Evolutionary conservation across 2,329 filamentous ascomycete genomes (phyloP).

Genomic region (Graphiopsis chlorocephala): DNA sequence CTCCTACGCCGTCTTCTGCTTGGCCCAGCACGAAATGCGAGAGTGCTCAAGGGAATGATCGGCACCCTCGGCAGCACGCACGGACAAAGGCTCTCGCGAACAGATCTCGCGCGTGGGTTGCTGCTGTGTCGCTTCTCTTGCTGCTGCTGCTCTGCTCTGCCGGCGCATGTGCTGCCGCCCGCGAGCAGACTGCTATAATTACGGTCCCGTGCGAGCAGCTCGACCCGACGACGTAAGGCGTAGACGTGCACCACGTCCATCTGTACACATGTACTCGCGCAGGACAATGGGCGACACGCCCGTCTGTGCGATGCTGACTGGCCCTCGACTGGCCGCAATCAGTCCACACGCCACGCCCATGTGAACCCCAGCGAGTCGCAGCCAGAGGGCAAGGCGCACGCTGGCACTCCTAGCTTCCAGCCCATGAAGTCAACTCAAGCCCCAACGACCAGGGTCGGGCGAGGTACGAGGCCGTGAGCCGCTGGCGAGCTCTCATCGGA

Average conservation of each 20-base stretch:
- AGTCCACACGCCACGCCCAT: conserved; percentile 14
- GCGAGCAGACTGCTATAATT: conserved; percentile 9
- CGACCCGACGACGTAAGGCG: background rate
- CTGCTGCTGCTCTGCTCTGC: conserved; percentile 6
- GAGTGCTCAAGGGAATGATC: conserved; percentile 8
- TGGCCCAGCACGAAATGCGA: conserved; percentile 2
- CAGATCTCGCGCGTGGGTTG: conserved; percentile 10
- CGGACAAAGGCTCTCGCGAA: conserved; percentile 14
- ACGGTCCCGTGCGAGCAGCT: background rate
- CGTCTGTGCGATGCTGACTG: background rate
- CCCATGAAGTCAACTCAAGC: conserved; percentile 16
- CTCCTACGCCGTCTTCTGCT: conserved; percentile 5
- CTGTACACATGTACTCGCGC: conserved; percentile 2
- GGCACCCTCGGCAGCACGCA: conserved; percentile 8
- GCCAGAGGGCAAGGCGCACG: conserved; percentile 11
- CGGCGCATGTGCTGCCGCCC: conserved; percentile 11
- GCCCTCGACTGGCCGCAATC: background rate
- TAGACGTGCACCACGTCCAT: background rate
- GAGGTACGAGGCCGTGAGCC: conserved; percentile 12
- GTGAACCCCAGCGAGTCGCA: conserved; percentile 11
- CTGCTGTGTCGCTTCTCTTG: conserved; percentile 1
- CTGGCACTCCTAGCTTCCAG: conserved; percentile 16
- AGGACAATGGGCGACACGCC: conserved; percentile 8
- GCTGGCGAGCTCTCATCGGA: conserved; percentile 9
- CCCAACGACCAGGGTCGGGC: conserved; percentile 12